Base-by-base conservation (phyloP, 345 rosid genomes). In the Brassica juncea region DNA sequence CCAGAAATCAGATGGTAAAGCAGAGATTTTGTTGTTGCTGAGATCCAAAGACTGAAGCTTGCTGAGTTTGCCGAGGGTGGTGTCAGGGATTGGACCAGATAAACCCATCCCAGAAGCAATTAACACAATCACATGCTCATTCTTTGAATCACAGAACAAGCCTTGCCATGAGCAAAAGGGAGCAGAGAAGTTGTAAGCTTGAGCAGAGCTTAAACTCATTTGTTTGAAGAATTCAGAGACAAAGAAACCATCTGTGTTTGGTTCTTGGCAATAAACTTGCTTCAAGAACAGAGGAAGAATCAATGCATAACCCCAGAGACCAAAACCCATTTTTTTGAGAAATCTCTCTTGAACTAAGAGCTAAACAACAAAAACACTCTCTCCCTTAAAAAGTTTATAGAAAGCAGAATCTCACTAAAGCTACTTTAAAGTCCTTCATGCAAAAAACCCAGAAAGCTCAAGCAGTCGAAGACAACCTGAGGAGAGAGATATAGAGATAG, bases 1-100 rank as follows among this genome's bases (percentile, higher is more conserved):
- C 99, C 97, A 92, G 39, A 92, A 87, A 85, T 94, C 99, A 58
- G 97, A 84, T 69, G 97, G 91, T 75, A 94, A 84, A 76, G 84
- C 87, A 30, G 94, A 85, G 86, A 94, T 89, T 73, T 83, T 87
- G 88, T 92, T 94, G 81, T 86, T 74, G 85, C 97, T 91, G 64
- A 94, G 97, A 85, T 94, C 94, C 86, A 94, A 80, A 82, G 78
- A 57, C 67, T 85, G 88, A 65, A 92, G 95, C 80, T 88, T 88
- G 84, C 79, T 89, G 77, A 94, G 91, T 83, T 92, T 94, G 31
- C 99, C 97, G 77, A 94, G 85, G 81, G 99, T 94, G 62, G 71
- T 70, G 5, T 94, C 99, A 78, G 97, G 97, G 74, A 92, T 85
- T 5, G 87, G 59, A 80, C 97, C 99, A 75, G 94, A 86, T 8